phyloP scores from a whole-genome alignment of 495 filamentous ascomycete species.

The Astrothelium subdiscretum region DNA sequence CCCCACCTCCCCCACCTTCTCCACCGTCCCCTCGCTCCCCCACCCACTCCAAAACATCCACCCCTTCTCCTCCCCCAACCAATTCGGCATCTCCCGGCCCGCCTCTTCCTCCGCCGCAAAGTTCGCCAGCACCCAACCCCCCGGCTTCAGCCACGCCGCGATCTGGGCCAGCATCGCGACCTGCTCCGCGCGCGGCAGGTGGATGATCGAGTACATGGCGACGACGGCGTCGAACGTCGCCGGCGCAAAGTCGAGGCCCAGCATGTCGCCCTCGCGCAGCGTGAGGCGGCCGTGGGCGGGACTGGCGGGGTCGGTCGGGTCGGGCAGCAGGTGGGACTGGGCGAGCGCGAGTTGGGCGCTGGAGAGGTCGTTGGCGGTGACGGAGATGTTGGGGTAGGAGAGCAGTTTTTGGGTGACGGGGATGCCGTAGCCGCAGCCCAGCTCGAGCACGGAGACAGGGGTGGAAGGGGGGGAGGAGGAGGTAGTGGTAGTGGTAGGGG shows the following conservation, averaged over 20 bases:
- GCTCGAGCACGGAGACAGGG: constrained; percentile 1
- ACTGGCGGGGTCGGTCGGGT: background rate
- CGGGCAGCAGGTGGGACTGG: background rate
- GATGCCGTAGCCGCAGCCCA: constrained; percentile 6
- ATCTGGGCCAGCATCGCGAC: constrained; percentile 25
- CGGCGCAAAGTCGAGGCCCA: constrained; percentile 22
- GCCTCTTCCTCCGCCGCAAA: constrained; percentile 23
- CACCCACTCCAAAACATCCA: constrained; percentile 37
- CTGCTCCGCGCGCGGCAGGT: constrained; percentile 35
- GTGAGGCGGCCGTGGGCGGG: background rate
- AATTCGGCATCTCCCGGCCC: constrained; percentile 14
- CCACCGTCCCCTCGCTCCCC: constrained; percentile 17
- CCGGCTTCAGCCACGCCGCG: constrained; percentile 31
- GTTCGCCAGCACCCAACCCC: constrained; percentile 31
- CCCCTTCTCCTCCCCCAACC: constrained; percentile 20
- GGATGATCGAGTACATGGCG: constrained; percentile 35
- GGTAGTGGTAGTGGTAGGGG: background rate
- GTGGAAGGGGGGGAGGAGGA: background rate
- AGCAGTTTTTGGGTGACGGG: constrained; percentile 7
- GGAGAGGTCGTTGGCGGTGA: constrained; percentile 9
- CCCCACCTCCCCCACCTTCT: constrained; percentile 14
- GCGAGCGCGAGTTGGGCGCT: constrained; percentile 5
- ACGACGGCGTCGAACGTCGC: constrained; percentile 31
- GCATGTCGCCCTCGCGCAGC: constrained; percentile 33
- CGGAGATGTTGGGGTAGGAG: background rate